phyloP scores from a whole-genome alignment of 2,329 filamentous ascomycete species.

The Venturia aucupariae region DNA sequence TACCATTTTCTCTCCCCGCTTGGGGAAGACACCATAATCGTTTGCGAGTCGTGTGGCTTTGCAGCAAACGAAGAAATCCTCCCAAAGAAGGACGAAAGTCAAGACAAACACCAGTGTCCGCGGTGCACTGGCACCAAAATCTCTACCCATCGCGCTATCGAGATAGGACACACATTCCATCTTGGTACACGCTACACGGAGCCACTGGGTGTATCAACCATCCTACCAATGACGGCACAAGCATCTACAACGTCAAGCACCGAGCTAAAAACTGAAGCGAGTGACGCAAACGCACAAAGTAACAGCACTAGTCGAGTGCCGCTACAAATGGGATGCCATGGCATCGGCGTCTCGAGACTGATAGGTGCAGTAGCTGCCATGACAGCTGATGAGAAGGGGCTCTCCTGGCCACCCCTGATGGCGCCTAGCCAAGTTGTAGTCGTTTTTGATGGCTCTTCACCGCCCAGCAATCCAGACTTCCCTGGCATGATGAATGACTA shows the following conservation, averaged over 20 bases:
- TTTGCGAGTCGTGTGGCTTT: conserved; percentile 64
- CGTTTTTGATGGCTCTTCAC: not conserved
- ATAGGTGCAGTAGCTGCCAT: conserved; percentile 78
- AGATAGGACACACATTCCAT: conserved; percentile 92
- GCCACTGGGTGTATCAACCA: conserved; percentile 58
- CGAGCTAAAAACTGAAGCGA: not conserved
- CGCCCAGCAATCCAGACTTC: not conserved
- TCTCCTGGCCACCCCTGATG: conserved; percentile 68
- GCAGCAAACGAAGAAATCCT: conserved; percentile 85
- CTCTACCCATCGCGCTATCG: conserved; percentile 63
- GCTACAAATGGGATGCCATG: conserved; percentile 93
- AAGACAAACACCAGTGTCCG: conserved; percentile 61
- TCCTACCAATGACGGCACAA: conserved; percentile 29
- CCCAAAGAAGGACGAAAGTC: conserved; percentile 38
- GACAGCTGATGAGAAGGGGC: conserved; percentile 55
- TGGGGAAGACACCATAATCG: conserved; percentile 79
- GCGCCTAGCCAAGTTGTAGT: not conserved
- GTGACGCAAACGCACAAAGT: not conserved
- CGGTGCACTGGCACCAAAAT: conserved; percentile 57
- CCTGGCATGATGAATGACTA: not conserved
- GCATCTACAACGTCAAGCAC: conserved; percentile 14
- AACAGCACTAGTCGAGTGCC: conserved; percentile 35
- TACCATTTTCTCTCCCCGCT: conserved; percentile 74
- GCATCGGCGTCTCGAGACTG: conserved; percentile 85
- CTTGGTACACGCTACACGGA: conserved; percentile 81